Conservation (phyloP, 805 yeast species). For the Myxozyma nipponensis region DNA sequence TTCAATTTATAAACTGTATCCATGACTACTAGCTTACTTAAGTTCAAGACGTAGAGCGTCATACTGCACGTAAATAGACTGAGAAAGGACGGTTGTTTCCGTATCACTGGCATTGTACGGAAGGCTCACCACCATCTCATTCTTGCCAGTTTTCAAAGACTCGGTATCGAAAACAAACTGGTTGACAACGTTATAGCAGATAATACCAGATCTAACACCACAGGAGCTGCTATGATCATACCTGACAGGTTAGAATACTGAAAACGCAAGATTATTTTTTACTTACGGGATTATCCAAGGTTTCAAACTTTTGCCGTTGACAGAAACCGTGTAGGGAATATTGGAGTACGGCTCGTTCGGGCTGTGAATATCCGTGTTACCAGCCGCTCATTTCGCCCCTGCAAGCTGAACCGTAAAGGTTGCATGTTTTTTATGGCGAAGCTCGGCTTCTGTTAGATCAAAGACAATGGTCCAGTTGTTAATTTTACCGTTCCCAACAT, state of each 20-base stretch:
- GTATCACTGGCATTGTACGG: background rate
- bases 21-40: conserved; percentile 7
- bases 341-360: background rate
- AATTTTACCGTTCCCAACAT: background rate
- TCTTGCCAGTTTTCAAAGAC: background rate
- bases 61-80: background rate
- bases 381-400: background rate
- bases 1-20: conserved; percentile 19
- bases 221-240: background rate
- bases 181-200: background rate
- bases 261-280: no score
- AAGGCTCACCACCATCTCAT: background rate
- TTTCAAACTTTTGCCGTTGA: background rate
- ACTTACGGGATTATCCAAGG: background rate
- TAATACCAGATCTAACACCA: background rate
- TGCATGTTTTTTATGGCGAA: background rate
- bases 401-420: background rate
- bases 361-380: background rate
- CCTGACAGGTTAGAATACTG: no score
- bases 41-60: background rate
- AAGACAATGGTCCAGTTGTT: background rate
- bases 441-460: background rate
- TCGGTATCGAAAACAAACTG: background rate
- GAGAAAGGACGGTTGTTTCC: background rate
- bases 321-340: background rate